phyloP scores from a whole-genome alignment of 2,329 filamentous ascomycete genomes.

The Shiraia bambusicola region DNA sequence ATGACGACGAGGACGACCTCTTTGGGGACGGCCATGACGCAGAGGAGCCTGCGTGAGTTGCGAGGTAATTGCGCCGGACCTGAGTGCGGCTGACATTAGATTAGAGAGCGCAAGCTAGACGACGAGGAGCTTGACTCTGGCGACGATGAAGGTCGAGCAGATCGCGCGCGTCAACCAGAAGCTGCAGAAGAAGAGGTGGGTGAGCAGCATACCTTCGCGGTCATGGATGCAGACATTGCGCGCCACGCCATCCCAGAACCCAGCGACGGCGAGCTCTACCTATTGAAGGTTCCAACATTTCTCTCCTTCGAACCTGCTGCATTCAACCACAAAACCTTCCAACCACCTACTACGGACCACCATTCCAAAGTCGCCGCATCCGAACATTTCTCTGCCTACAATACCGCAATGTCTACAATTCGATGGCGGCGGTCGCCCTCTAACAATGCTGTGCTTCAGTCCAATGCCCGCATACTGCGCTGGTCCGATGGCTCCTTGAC shows the following conservation, averaged over 20 bases:
- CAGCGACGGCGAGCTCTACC: conserved; percentile 70
- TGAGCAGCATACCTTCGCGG: conserved; percentile 57
- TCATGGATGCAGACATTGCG: conserved; percentile 65
- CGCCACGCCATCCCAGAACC: conserved; percentile 71
- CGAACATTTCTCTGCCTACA: conserved; percentile 59
- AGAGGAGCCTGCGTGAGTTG: conserved; percentile 27
- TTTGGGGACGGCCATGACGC: conserved; percentile 49
- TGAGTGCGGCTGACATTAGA: conserved; percentile 15
- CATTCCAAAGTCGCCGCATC: conserved; percentile 51
- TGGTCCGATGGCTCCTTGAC: conserved; percentile 82
- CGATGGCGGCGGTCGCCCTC: conserved; percentile 68
- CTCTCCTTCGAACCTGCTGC: conserved; percentile 67
- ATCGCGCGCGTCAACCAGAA: conserved; percentile 54
- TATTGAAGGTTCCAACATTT: conserved; percentile 72
- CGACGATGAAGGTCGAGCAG: conserved; percentile 63
- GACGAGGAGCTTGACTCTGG: conserved; percentile 65
- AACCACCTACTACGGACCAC: conserved; percentile 62
- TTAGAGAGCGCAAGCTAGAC: conserved; percentile 54
- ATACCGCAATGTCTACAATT: conserved; percentile 66
- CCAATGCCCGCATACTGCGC: conserved; percentile 71
- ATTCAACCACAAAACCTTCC: conserved; percentile 67
- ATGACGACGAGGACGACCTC: conserved; percentile 48
- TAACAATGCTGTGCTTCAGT: conserved; percentile 67
- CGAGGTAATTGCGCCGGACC: conserved; percentile 37
- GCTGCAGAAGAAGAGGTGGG: conserved; percentile 51